Conservation (phyloP, 495 filamentous ascomycete species). For the Trichoderma reesei region DNA sequence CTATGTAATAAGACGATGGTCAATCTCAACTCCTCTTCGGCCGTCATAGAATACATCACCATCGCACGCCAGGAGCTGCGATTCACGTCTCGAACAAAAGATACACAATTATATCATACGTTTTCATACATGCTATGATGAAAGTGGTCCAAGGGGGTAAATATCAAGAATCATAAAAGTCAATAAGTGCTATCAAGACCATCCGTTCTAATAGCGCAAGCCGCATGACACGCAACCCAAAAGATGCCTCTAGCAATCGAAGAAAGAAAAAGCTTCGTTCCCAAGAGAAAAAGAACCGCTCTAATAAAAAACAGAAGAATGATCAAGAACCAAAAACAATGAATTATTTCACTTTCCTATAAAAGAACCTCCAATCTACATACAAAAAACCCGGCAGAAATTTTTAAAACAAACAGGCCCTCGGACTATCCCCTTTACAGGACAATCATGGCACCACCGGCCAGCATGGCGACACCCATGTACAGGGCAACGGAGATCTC, state of each 20-base stretch:
- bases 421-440: conserved; percentile 39
- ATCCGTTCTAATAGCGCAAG: neutral
- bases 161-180: neutral
- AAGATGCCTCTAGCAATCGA: neutral
- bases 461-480: conserved; percentile 51
- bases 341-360: conserved; percentile 6
- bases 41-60: too few relatives aligned
- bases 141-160: neutral
- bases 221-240: neutral
- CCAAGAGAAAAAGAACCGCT: neutral
- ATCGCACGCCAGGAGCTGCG: too few relatives aligned
- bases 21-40: too few relatives aligned
- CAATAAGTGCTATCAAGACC: conserved; percentile 2
- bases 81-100: too few relatives aligned
- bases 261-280: neutral
- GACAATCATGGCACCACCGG: conserved; percentile 67
- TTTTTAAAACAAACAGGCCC: neutral
- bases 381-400: neutral
- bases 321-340: neutral
- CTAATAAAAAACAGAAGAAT: neutral
- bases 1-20: too few relatives aligned
- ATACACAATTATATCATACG: too few relatives aligned
- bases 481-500: conserved; percentile 59
- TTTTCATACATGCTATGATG: too few relatives aligned
- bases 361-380: neutral